Evolutionary conservation across 352 stramenopile genomes (phyloP).

Genomic region (Phytophthora litchii): DNA sequence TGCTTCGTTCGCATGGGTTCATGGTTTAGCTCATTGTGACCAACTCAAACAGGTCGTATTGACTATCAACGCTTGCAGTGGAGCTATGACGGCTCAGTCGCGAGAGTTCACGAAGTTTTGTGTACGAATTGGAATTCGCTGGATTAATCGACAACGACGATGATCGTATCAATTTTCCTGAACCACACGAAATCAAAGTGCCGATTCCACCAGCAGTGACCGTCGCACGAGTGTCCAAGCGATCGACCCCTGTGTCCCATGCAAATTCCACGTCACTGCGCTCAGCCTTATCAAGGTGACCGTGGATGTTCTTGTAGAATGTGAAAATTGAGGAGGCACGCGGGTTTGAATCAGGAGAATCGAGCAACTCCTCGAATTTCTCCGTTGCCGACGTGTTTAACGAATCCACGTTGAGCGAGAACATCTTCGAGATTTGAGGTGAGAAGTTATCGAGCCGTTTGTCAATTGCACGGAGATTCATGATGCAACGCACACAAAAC

Average conservation of each 20-base stretch:
- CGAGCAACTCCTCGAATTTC: conserved; percentile 6
- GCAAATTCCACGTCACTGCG: neutral
- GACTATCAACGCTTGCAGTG: neutral
- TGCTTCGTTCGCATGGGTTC: conserved; percentile 16
- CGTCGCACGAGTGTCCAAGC: neutral
- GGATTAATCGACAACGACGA: conserved; percentile 10
- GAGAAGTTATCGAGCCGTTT: conserved; percentile 6
- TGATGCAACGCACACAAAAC: conserved; percentile 48
- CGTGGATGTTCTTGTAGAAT: conserved; percentile 2
- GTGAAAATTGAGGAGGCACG: conserved; percentile 8
- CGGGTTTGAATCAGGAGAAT: conserved; percentile 12
- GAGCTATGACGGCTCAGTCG: conserved; percentile 17
- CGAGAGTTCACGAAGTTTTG: conserved; percentile 14
- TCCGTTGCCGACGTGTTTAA: conserved; percentile 4
- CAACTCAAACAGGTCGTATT: neutral
- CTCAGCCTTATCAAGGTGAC: neutral
- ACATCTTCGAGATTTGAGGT: conserved; percentile 2
- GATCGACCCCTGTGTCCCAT: conserved; percentile 4
- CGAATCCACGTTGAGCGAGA: neutral
- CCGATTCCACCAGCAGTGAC: neutral
- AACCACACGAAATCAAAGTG: conserved; percentile 1
- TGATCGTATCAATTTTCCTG: conserved; percentile 3
- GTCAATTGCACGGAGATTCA: conserved; percentile 1
- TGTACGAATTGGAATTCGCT: conserved; percentile 12
- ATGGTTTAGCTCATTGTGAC: neutral